A percentile compares a stretch with the other conserved stretches of the same genome.
phyloP scores from a whole-genome alignment of 2,329 filamentous ascomycete genomes.

The Aspergillus luchuensis region DNA sequence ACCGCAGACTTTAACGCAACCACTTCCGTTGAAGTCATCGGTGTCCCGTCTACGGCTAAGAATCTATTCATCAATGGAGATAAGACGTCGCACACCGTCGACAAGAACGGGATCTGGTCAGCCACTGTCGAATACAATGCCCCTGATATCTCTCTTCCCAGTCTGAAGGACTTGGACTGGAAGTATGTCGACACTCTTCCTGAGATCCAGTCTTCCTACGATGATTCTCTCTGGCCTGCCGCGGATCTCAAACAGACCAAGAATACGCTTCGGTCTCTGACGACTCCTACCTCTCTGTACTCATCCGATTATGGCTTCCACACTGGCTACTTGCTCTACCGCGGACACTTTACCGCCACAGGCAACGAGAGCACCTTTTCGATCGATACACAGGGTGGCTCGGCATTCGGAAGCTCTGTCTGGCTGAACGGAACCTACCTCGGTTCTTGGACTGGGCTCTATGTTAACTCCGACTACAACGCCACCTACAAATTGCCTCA shows the following conservation, averaged over 20 bases:
- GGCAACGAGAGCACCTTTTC: constrained; percentile 61
- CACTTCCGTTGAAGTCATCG: constrained; percentile 67
- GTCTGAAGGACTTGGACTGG: constrained; percentile 64
- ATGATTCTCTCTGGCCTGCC: constrained; percentile 67
- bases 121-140: constrained; percentile 54
- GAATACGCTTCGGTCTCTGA: constrained; percentile 60
- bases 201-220: constrained; percentile 64
- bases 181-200: constrained; percentile 71
- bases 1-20: constrained; percentile 73
- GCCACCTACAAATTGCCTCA: constrained; percentile 59
- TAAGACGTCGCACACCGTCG: constrained; percentile 43
- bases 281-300: constrained; percentile 68
- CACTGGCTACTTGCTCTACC: constrained; percentile 68
- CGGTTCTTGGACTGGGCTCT: constrained; percentile 64
- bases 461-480: constrained; percentile 53
- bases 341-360: constrained; percentile 67
- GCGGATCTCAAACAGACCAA: constrained; percentile 62
- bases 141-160: constrained; percentile 58
- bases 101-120: constrained; percentile 52
- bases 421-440: constrained; percentile 67
- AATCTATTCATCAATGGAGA: constrained; percentile 65
- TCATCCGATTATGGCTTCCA: constrained; percentile 74
- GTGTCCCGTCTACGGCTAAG: constrained; percentile 58
- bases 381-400: constrained; percentile 66
- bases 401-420: constrained; percentile 65